phyloP scores from a whole-genome alignment of 1,284 basidiomycete species.

The Tetrapyrgos nigripes region DNA sequence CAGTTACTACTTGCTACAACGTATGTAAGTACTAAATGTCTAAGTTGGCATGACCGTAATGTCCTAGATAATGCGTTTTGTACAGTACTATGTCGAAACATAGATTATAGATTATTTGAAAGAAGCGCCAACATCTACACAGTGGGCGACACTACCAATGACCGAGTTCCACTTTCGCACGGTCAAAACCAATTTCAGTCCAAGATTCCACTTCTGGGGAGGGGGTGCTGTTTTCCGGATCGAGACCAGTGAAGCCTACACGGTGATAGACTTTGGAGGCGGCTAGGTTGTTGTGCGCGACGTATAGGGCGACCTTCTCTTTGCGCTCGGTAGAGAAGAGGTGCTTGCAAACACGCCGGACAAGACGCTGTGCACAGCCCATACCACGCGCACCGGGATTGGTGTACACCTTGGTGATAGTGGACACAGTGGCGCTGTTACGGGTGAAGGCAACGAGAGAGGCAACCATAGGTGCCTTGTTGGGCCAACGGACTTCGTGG shows the following conservation, averaged over 20 bases:
- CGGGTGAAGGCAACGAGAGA: slow-evolving; percentile 71
- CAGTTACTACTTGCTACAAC: no score
- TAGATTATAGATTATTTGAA: no score
- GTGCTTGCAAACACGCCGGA: slow-evolving; percentile 55
- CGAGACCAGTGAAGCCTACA: slow-evolving; percentile 65
- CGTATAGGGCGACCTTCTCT: slow-evolving; percentile 57
- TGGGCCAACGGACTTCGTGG: slow-evolving; percentile 44
- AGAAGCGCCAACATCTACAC: no score
- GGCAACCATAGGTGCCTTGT: slow-evolving; percentile 46
- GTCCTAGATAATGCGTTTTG: no score
- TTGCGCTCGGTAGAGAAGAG: slow-evolving; percentile 43
- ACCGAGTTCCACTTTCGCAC: slow-evolving; percentile 50
- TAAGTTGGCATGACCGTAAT: no score
- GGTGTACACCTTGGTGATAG: slow-evolving; percentile 73
- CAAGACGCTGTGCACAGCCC: slow-evolving; percentile 64
- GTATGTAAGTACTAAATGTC: no score
- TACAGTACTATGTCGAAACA: no score
- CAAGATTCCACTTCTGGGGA: slow-evolving; percentile 56
- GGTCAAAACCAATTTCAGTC: slow-evolving; percentile 69
- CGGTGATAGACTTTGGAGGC: slow-evolving; percentile 63
- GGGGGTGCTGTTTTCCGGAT: slow-evolving; percentile 25
- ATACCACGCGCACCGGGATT: slow-evolving; percentile 52
- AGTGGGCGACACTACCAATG: no score
- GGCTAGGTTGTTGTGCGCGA: slow-evolving; percentile 56
- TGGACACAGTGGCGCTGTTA: slow-evolving; percentile 54